These are phyloP conservation scores for Wallacemonas sp. DNA, from an alignment of 208 protist genomes.

Conservation along the genomic window DNA sequence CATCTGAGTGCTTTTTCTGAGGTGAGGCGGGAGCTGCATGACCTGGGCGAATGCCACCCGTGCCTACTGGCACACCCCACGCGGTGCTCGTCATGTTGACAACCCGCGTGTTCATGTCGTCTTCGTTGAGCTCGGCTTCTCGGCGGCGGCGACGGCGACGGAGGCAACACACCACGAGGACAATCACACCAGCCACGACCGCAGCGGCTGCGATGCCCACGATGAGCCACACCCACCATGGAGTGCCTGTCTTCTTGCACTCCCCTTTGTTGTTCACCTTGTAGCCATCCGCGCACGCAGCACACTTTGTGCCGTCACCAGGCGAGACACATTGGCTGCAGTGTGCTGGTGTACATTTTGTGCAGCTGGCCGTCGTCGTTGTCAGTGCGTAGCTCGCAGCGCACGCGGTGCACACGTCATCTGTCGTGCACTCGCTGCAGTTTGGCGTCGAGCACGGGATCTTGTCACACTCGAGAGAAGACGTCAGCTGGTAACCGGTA, in stretches of 20 bases:
- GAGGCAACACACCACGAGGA: background rate
- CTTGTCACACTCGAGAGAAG: no score
- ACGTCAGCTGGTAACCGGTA: no score
- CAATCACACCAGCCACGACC: background rate
- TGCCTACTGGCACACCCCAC: no score
- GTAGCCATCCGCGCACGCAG: background rate
- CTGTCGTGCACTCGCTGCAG: conserved; percentile 10
- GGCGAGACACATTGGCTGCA: conserved; percentile 4
- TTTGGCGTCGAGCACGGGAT: conserved; percentile 4
- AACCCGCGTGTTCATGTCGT: no score
- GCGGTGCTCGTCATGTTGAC: no score
- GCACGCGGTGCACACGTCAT: conserved; percentile 18
- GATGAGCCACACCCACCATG: background rate
- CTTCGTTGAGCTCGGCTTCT: no score
- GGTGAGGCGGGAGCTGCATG: no score
- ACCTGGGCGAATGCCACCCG: no score
- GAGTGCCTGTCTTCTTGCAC: background rate
- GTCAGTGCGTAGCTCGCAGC: conserved; percentile 18
- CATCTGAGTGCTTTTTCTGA: no score
- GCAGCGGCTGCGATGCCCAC: background rate
- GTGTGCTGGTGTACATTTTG: conserved; percentile 1
- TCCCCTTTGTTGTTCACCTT: background rate
- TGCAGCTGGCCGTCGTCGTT: conserved; percentile 2
- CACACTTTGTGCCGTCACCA: background rate
- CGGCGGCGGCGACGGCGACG: no score